Base-by-base conservation (phyloP, 2,329 filamentous ascomycete species). In the Pseudogymnoascus verrucosus region DNA sequence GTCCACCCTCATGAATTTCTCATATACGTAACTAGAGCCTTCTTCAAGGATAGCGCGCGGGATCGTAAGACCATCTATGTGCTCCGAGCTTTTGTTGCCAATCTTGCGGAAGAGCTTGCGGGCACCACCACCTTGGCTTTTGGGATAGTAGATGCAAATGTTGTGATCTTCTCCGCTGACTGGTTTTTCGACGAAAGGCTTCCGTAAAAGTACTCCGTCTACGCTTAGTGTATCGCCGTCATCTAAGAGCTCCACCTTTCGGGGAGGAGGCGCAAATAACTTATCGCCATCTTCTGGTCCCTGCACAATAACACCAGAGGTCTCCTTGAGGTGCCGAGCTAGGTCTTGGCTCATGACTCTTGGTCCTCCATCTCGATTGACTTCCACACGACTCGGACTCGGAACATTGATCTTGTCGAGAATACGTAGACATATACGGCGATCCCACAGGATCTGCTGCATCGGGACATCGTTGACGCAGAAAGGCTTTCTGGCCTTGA, bases 131-230 rank as follows among this genome's bases (percentile, higher is more conserved):
- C 93, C 92, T 59, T 90, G 84, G 44, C 90, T 89, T 66, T 88
- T 89, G 21, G 93, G 91, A 72, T 96, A 98, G 77, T 98, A 99
- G 63, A 99, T 97, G 76, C 96, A 89, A 70, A 99, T 96, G 74
- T 99, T 99, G 78, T 99, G 95, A 72, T 99, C 93, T 76, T 99
- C 95, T 36, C 95, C 95, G 72, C 91, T 97, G n/a, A 92, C 93
- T 0, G 95, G 95, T 75, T 99, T 99, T 74, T 99, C 95, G 39
- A 99, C 95, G 72, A 99, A 99, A 0, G 95, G 95, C 73, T 99
- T 99, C 69, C 84, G 88, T 54, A 99, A 82, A 3, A 87, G 76
- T 42, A 84, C 81, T 10, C 93, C 95, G 73, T 99, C 93, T 8
- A 99, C 93, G 44, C 89, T 86, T 63, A 99, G 81, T 4, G 89